Evolutionary conservation across 306 rosid genomes (phyloP).

Genomic region (Styphnolobium japonicum): DNA sequence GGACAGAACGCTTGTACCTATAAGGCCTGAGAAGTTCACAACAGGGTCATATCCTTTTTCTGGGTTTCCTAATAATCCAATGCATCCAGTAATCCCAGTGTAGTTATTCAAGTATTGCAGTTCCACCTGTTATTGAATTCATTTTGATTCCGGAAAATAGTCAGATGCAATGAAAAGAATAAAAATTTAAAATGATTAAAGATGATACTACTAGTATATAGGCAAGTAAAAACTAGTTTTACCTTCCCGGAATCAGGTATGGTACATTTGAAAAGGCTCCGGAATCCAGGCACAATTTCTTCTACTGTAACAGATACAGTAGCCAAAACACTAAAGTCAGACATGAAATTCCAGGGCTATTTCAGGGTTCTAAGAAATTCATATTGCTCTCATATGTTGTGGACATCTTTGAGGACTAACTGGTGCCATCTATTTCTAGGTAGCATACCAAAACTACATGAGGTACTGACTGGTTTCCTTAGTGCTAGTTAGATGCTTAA

Average conservation of each 20-base stretch:
- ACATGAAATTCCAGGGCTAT: background rate
- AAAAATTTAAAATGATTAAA: background rate
- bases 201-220: background rate
- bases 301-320: conserved; percentile 41
- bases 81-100: conserved; percentile 56
- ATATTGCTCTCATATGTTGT: background rate
- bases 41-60: conserved; percentile 39
- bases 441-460: background rate
- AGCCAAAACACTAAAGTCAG: conserved; percentile 21
- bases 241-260: conserved; percentile 62
- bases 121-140: conserved; percentile 49
- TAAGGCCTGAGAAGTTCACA: conserved; percentile 41
- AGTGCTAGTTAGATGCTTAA: background rate
- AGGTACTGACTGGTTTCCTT: background rate
- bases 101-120: conserved; percentile 46
- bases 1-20: conserved; percentile 49
- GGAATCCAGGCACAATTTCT: conserved; percentile 58
- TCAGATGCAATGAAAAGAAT: background rate
- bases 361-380: background rate
- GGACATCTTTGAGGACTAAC: background rate
- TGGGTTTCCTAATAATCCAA: conserved; percentile 45
- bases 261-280: conserved; percentile 39
- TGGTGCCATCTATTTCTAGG: background rate
- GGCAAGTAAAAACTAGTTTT: background rate
- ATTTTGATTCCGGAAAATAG: background rate